phyloP scores from a whole-genome alignment of 1,284 basidiomycete genomes.

The Moniliella sp. region DNA sequence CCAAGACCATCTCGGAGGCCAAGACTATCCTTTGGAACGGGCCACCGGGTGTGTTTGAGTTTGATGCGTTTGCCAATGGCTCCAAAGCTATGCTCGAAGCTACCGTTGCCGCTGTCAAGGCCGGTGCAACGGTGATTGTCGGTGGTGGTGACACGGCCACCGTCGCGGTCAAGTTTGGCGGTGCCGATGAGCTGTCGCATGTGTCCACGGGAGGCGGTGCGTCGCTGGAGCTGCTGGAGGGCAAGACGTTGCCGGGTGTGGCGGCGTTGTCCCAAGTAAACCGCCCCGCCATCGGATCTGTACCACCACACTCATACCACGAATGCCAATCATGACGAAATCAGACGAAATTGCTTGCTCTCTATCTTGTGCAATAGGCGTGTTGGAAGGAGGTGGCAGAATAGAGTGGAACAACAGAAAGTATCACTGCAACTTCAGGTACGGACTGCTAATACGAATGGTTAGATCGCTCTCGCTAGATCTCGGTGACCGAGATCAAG shows the following conservation, averaged over 20 bases:
- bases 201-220: constrained; percentile 93
- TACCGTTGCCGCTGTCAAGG: constrained; percentile 62
- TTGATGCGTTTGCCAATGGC: constrained; percentile 67
- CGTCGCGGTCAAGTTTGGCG: constrained; percentile 41
- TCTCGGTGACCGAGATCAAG: no score
- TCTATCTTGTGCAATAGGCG: no score
- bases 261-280: no score
- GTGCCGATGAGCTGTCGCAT: constrained; percentile 73
- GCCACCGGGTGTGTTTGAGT: constrained; percentile 86
- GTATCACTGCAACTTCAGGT: no score
- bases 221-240: constrained; percentile 64
- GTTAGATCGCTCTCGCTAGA: no score
- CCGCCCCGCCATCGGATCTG: no score
- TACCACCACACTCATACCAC: no score
- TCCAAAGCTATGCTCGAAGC: constrained; percentile 69
- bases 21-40: constrained; percentile 98
- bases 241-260: constrained; percentile 45
- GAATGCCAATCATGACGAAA: no score
- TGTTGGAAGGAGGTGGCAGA: no score
- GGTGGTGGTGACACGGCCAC: constrained; percentile 34
- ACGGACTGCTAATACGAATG: no score
- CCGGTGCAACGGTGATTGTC: constrained; percentile 76
- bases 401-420: no score
- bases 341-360: no score
- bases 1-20: constrained; percentile 56